Base-by-base conservation (phyloP, 345 rosid species). In the Populus ilicifolia region DNA sequence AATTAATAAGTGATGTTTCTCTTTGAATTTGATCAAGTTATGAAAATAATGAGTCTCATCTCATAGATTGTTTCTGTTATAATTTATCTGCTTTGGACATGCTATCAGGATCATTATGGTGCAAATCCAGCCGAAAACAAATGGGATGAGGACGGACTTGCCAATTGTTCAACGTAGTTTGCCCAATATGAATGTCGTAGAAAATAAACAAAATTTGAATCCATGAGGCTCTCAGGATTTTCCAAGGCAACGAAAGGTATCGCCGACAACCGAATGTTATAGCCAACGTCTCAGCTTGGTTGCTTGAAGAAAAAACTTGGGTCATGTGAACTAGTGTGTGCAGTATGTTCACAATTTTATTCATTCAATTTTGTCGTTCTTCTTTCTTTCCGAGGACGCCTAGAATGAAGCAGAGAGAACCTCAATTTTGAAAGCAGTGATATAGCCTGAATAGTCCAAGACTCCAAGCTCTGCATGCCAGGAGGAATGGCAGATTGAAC, bases 401-500 rank as follows among this genome's bases (percentile, higher is more conserved):
- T 50, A 18, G 59, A 1, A 18, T 50, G 59, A 20, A 50, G 4
- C 33, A 67, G 5, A 23, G 8, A 25, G 12, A 25, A 80, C 83
- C 83, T 76, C 76, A 44, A 72, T 72, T 72, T 39, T 80, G 83
- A 80, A 76, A 70, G 38, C 66, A 33, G 64, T 52, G 50, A 71
- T 64, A 3, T 64, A 71, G 54, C 18, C 7, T 29, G 79, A 67
- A 43, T 23, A 29, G 62, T 30, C 59, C 8, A 79, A 73, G 62
- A 29, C 50, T 30, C 59, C 8, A 79, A 73, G 62, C 77, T 71
- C 77, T 66, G 71, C 79, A 67, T 76, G 30, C 62, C 23, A 29
- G 76, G 69, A 21, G 77, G 77, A 56, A 76, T 67, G 8, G 48
- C 73, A 76, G 79, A 80, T 20, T 76, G 79, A 80, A 80, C 68